These are phyloP conservation scores for Diutina pseudorugosa DNA, from an alignment of 1,139 yeast genomes.

Conservation along the genomic window DNA sequence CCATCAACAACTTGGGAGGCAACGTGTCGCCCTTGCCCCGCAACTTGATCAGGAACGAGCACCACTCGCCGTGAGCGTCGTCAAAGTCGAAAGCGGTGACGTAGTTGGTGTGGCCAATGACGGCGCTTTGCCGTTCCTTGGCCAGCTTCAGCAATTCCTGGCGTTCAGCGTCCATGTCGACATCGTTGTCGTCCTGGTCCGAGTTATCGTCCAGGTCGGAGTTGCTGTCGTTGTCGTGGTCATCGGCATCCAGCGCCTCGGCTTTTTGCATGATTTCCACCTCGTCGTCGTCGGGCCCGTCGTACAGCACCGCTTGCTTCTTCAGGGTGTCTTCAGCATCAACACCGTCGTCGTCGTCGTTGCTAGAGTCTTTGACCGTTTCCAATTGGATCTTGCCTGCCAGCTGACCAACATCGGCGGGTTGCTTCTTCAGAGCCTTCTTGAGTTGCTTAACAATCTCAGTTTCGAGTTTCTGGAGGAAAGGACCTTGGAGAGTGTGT, in stretches of 20 bases:
- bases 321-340: constrained; percentile 57
- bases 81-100: constrained; percentile 81
- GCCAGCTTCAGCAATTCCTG: constrained; percentile 42
- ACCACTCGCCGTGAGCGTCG: constrained; percentile 83
- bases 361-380: constrained; percentile 12
- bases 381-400: constrained; percentile 8
- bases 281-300: constrained; percentile 91
- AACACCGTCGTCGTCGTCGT: constrained; percentile 27
- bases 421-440: constrained; percentile 54
- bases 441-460: constrained; percentile 72
- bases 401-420: constrained; percentile 26
- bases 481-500: constrained; percentile 47
- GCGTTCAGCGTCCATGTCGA: constrained; percentile 1
- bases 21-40: constrained; percentile 61
- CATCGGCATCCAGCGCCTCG: constrained; percentile 20
- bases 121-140: constrained; percentile 75
- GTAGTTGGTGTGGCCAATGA: constrained; percentile 58
- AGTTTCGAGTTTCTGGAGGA: constrained; percentile 59
- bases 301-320: constrained; percentile 86
- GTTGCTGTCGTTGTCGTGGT: constrained; percentile 8
- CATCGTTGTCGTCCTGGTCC: constrained; percentile 8
- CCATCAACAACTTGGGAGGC: constrained; percentile 75
- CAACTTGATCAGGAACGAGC: constrained; percentile 76
- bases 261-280: constrained; percentile 78
- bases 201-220: constrained; percentile 4